A percentile compares a stretch with the other conserved stretches of the same genome.
Evolutionary conservation across 139 green algal species (phyloP).

Genomic region (Coccomyxa sp.): DNA sequence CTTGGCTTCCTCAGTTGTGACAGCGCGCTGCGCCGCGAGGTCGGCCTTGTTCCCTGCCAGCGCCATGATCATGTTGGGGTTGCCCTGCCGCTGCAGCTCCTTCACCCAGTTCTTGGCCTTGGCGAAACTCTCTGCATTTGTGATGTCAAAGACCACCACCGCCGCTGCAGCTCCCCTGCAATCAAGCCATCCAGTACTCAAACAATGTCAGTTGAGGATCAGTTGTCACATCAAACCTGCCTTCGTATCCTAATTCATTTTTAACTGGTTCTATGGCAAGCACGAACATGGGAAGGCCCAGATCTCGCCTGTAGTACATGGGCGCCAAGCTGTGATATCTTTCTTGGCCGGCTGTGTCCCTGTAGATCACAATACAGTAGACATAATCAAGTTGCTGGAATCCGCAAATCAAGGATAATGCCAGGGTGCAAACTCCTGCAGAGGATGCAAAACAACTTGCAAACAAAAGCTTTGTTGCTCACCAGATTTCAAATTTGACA

Average conservation of each 20-base stretch:
- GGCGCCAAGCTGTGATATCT: slow-evolving; percentile 96
- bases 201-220: background rate
- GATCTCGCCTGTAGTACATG: slow-evolving; percentile 94
- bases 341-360: slow-evolving; percentile 97
- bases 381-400: background rate
- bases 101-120: slow-evolving; percentile 93
- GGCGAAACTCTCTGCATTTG: slow-evolving; percentile 75
- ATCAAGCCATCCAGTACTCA: background rate
- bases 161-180: slow-evolving; percentile 86
- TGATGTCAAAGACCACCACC: slow-evolving; percentile 89
- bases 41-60: slow-evolving; percentile 98
- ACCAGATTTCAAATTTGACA: slow-evolving; percentile 99
- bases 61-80: slow-evolving; percentile 92
- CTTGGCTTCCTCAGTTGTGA: slow-evolving; percentile 59
- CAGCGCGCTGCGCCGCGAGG: slow-evolving; percentile 59
- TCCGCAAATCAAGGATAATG: background rate
- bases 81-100: slow-evolving; percentile 77
- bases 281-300: background rate
- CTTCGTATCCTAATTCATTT: background rate
- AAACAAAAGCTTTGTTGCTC: background rate
- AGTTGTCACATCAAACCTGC: background rate
- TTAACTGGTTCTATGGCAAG: background rate
- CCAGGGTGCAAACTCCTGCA: background rate
- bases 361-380: slow-evolving; percentile 22
- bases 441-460: background rate